Evolutionary conservation across 2,329 filamentous ascomycete genomes (phyloP), one percentile per base, ranked within the genome.

Genomic region (Aspergillus sp.): DNA sequence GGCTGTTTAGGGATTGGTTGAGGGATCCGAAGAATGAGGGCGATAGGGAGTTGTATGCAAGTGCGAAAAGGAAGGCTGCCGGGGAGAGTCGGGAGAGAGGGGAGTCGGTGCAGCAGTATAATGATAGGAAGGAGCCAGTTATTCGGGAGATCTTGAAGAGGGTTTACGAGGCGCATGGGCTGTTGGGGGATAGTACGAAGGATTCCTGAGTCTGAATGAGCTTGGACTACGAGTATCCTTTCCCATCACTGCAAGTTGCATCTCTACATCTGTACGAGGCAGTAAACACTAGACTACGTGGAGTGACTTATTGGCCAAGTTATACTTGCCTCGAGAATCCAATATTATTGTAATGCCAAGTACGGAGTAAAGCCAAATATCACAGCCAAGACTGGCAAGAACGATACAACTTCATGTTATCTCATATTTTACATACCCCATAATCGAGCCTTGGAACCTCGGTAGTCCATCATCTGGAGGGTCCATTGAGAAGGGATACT

Each of bases 1-100:
- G 63, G 27, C 75, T 81, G 33, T 79, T 83, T 62, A 66, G 73
- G 5, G 75, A 82, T 15, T 81, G 78, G 77, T 60, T 83, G 49
- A 41, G 41, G 15, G 64, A 53, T n/a, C 33, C 51, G n/a, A 60
- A 62, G 20, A 64, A 74, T 44, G 68, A 70, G 2, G 72, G 69
- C 1, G 80, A 82, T 56, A 63, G 68, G 54, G 64, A 73, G 33
- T 48, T 75, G 22, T 82, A 82, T 63, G 76, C 68, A 6, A 60
- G 50, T 51, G 67, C 66, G 1, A 82, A 82, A 67, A 59, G 68
- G 22, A 70, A 75, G 58, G 70, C 74, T 34, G 72, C 74, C 3
- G 57, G 54, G 12, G 61, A 66, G 48, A 68, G 69, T 12, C 68
- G 63, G 3, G 61, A 66, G 54, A 59, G 63, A 11, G 75, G 71